Conservation (phyloP, 140 eudicot species). For the Senecio squalidus region DNA sequence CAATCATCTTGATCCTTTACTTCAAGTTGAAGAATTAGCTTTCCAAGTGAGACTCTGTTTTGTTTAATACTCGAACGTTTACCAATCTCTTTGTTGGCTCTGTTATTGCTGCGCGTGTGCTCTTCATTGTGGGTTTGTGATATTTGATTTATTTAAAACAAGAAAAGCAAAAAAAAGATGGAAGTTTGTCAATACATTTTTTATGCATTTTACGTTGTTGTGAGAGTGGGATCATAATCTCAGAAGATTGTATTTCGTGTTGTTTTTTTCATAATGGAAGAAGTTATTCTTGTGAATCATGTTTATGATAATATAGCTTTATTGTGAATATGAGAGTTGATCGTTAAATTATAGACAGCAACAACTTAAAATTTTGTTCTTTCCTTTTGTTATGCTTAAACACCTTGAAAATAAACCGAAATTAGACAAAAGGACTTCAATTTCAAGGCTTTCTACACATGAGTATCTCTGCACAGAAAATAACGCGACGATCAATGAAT, state of each 20-base stretch:
- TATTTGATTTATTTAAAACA: neutral
- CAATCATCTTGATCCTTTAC: conserved; percentile 57
- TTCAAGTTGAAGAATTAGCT: conserved; percentile 48
- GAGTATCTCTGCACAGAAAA: conserved; percentile 14
- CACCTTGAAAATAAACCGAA: neutral
- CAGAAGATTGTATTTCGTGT: conserved; percentile 2
- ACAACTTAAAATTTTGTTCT: neutral
- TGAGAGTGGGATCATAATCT: conserved; percentile 17
- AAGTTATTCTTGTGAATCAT: neutral
- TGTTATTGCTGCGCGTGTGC: neutral
- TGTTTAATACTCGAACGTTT: neutral
- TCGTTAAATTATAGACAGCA: neutral
- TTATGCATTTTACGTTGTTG: conserved; percentile 11
- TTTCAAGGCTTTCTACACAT: conserved; percentile 8
- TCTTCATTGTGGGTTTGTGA: neutral
- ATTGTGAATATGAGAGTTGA: neutral
- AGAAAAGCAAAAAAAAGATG: neutral
- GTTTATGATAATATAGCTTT: neutral
- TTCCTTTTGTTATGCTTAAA: neutral
- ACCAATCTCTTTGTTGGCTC: conserved; percentile 5
- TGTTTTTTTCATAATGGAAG: conserved; percentile 20
- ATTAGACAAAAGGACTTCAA: neutral
- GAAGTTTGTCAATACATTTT: neutral
- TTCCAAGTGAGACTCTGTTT: neutral
- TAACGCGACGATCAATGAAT: neutral